Conservation (phyloP, 768 basidiomycete species). For the Agaricus subrufescens region DNA sequence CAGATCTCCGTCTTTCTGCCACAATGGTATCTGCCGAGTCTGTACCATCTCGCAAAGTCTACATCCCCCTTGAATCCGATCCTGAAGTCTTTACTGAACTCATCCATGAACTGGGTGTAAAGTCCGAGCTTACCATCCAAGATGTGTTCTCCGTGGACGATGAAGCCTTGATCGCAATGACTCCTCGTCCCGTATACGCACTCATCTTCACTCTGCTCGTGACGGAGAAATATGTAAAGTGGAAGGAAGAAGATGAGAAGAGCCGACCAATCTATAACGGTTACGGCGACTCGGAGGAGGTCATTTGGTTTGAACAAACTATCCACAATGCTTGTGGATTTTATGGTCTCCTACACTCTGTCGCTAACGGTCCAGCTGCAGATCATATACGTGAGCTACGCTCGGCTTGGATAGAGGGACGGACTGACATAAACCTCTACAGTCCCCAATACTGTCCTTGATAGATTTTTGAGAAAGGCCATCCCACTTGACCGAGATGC, state of each 20-base stretch:
- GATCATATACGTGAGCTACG: constrained; percentile 18
- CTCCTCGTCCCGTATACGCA: constrained; percentile 26
- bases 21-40: constrained; percentile 4
- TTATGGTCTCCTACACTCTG: constrained; percentile 29
- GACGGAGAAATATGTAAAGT: constrained; percentile 17
- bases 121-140: constrained; percentile 22
- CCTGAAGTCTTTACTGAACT: constrained; percentile 31
- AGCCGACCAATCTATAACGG: constrained; percentile 21
- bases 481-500: constrained; percentile 21
- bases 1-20: not conserved
- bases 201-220: constrained; percentile 26
- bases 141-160: constrained; percentile 30
- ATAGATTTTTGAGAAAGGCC: constrained; percentile 18
- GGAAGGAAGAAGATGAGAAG: constrained; percentile 18
- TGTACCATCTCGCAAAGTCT: constrained; percentile 18
- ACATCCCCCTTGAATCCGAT: constrained; percentile 33
- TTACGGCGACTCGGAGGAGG: constrained; percentile 24
- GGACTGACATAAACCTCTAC: not conserved
- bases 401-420: not conserved
- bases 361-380: constrained; percentile 23
- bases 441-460: constrained; percentile 21
- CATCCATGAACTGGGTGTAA: constrained; percentile 25
- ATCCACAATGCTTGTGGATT: constrained; percentile 34
- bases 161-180: constrained; percentile 26
- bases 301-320: constrained; percentile 33